A percentile compares a stretch with the other conserved stretches of the same genome.
These are phyloP conservation scores for Phaffomyces opuntiae DNA, from an alignment of 805 yeast species.

Conservation along the genomic window DNA sequence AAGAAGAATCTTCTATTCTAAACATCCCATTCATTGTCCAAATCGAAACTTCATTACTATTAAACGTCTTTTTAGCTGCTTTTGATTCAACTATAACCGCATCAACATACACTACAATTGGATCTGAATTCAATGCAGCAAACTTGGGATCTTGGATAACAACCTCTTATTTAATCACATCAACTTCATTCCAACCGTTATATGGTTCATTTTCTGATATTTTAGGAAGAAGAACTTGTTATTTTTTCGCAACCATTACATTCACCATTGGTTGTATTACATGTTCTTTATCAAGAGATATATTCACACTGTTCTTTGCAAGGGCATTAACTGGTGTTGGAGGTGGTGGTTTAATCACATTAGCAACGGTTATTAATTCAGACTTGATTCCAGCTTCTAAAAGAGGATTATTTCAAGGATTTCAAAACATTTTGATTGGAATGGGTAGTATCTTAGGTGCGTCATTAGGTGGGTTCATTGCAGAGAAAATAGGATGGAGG, in stretches of 20 bases:
- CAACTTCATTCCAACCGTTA: constrained; percentile 36
- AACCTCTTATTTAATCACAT: constrained; percentile 33
- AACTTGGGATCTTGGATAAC: constrained; percentile 35
- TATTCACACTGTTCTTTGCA: too few relatives aligned
- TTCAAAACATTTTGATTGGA: too few relatives aligned
- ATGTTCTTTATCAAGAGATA: too few relatives aligned
- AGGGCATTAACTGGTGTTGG: too few relatives aligned
- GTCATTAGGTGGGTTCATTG: too few relatives aligned
- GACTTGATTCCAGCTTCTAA: too few relatives aligned
- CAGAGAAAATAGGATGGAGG: too few relatives aligned
- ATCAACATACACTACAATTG: constrained; percentile 40
- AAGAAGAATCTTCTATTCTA: constrained; percentile 11
- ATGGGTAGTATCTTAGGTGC: too few relatives aligned
- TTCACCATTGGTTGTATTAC: constrained; percentile 30
- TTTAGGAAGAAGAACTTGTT: constrained; percentile 30
- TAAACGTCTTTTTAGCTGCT: constrained; percentile 38
- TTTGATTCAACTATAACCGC: constrained; percentile 45
- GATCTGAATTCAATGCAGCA: constrained; percentile 32
- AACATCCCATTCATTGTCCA: constrained; percentile 21
- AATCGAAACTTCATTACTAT: constrained; percentile 28
- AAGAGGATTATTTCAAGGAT: too few relatives aligned
- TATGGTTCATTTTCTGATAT: constrained; percentile 35
- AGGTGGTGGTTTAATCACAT: too few relatives aligned
- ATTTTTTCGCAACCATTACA: constrained; percentile 27
- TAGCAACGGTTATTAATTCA: too few relatives aligned